phyloP scores from a whole-genome alignment of 139 green algal species.

The Nannochloris sp. region DNA sequence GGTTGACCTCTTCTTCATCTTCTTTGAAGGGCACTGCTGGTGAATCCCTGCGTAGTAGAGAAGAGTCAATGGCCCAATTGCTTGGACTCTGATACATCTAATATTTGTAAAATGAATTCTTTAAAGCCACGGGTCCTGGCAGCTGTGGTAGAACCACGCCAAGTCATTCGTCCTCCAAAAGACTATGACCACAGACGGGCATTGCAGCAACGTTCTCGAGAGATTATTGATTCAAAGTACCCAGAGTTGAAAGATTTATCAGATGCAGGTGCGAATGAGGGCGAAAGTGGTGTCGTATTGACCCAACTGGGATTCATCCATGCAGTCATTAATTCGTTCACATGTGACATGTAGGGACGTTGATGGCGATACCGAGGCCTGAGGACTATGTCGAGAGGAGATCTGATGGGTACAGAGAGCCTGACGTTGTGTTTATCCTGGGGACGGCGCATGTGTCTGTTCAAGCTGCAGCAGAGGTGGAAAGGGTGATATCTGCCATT shows the following conservation, averaged over 20 bases:
- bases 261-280: not conserved
- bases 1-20: too few species aligned
- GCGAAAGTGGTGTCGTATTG: not conserved
- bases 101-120: too few species aligned
- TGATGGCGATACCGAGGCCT: constrained; percentile 49
- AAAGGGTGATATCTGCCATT: constrained; percentile 43
- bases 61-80: too few species aligned
- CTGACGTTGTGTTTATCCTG: constrained; percentile 52
- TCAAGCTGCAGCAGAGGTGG: constrained; percentile 44
- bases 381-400: constrained; percentile 52
- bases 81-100: too few species aligned
- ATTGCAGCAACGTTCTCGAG: not conserved
- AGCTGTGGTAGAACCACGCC: too few species aligned
- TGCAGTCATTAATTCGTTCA: too few species aligned
- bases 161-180: not conserved
- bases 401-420: constrained; percentile 67
- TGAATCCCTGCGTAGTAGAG: too few species aligned
- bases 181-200: not conserved
- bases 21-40: too few species aligned
- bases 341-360: constrained; percentile 32
- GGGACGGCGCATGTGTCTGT: constrained; percentile 62
- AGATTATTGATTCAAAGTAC: not conserved
- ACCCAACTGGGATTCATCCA: too few species aligned
- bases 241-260: not conserved
- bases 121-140: too few species aligned